Evolutionary conservation across 352 stramenopile species (phyloP).

Genomic region (Phytophthora constricta): DNA sequence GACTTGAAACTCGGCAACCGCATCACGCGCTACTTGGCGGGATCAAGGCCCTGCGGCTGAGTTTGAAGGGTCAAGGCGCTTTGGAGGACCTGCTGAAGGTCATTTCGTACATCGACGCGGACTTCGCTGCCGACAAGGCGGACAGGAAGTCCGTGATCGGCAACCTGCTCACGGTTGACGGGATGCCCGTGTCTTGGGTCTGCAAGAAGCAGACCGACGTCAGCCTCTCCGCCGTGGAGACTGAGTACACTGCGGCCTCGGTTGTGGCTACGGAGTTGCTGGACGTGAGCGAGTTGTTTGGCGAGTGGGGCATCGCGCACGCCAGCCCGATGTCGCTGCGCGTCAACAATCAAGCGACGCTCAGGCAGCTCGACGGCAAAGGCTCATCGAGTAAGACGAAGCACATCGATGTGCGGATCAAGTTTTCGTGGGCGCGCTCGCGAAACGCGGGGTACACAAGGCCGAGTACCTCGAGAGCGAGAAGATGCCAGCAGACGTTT

Average conservation of each 20-base stretch:
- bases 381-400: neutral
- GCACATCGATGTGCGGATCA: neutral
- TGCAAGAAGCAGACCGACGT: constrained; percentile 23
- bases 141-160: constrained; percentile 28
- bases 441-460: neutral
- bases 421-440: neutral
- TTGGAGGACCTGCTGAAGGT: neutral
- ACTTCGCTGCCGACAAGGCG: constrained; percentile 25
- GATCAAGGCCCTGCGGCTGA: constrained; percentile 8
- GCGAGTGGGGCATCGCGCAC: neutral
- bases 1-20: constrained; percentile 17
- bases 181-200: constrained; percentile 4
- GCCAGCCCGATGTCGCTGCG: neutral
- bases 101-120: constrained; percentile 18
- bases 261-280: constrained; percentile 2
- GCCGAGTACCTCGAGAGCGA: neutral
- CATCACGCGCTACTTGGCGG: constrained; percentile 25
- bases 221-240: constrained; percentile 14
- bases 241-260: constrained; percentile 8
- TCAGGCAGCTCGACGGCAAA: constrained; percentile 5
- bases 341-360: constrained; percentile 7
- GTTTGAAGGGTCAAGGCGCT: neutral
- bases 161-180: constrained; percentile 9
- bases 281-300: constrained; percentile 4
- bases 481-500: neutral